Conservation (phyloP, 441 rosid species). For the Heliophila coronopifolia region DNA sequence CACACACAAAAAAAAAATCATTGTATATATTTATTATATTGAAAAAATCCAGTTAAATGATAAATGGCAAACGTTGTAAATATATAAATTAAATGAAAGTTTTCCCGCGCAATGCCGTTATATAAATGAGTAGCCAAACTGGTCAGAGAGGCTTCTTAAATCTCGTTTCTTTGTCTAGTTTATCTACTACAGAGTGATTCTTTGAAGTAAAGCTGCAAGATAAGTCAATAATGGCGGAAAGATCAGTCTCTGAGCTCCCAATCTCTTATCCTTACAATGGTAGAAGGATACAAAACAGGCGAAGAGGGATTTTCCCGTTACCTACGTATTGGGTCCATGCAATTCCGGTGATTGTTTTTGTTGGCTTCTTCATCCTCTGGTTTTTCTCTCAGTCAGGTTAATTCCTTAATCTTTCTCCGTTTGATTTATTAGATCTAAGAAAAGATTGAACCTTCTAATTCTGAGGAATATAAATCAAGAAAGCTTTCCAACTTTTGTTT, state of each 20-base stretch:
- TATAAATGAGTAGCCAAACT: neutral
- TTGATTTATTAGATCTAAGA: neutral
- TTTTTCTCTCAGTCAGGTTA: conserved; percentile 56
- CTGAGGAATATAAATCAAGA: conserved; percentile 1
- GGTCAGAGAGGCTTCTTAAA: neutral
- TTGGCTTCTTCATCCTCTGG: conserved; percentile 58
- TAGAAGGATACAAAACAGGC: conserved; percentile 13
- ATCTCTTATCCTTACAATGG: conserved; percentile 25
- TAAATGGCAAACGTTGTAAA: conserved; percentile 5
- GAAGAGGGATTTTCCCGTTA: conserved; percentile 27
- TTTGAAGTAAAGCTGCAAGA: conserved; percentile 16
- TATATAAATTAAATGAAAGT: neutral
- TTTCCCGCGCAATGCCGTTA: conserved; percentile 26
- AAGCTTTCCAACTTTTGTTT: neutral
- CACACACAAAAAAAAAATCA: neutral
- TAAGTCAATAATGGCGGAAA: conserved; percentile 22
- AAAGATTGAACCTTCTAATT: no score
- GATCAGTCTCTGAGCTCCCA: conserved; percentile 35
- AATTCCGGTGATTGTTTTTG: conserved; percentile 42
- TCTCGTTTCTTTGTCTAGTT: neutral
- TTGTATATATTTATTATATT: no score
- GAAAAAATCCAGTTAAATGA: no score
- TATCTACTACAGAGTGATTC: neutral
- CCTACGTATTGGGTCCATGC: conserved; percentile 39
- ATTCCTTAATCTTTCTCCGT: neutral